phyloP scores from a whole-genome alignment of 805 yeast species.

The Candida boleticola region DNA sequence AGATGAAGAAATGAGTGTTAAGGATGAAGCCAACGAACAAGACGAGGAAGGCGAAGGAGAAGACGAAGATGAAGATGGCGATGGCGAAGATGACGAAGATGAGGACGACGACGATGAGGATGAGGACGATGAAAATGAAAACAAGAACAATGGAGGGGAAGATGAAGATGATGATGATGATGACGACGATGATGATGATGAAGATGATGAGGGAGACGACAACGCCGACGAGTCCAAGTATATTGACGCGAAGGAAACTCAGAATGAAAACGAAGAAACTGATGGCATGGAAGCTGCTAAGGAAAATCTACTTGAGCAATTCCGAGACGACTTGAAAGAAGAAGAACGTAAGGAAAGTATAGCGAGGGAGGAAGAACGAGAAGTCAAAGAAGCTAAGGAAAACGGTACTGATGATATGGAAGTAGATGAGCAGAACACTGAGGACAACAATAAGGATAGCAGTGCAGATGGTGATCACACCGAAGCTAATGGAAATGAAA shows the following conservation, averaged over 20 bases:
- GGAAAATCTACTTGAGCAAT: conserved; percentile 3
- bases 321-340: conserved; percentile 8
- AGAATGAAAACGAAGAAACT: not conserved
- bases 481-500: conserved; percentile 1
- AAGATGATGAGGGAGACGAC: conserved; percentile 3
- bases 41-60: conserved; percentile 2
- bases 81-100: conserved; percentile 5
- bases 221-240: conserved; percentile 4
- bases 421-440: conserved; percentile 2
- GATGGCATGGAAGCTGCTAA: not conserved
- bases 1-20: conserved; percentile 2
- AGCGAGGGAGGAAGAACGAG: conserved; percentile 1
- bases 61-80: conserved; percentile 8
- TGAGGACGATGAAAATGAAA: conserved; percentile 7
- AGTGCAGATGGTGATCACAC: not conserved
- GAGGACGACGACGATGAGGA: conserved; percentile 5
- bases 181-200: conserved; percentile 7
- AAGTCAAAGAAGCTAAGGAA: not conserved
- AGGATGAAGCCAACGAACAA: not conserved
- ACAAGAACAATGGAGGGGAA: conserved; percentile 8
- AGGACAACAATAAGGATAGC: not conserved
- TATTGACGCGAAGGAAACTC: conserved; percentile 6
- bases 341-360: conserved; percentile 4
- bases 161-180: conserved; percentile 5
- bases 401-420: not conserved